These are phyloP conservation scores for Leccinum variicolor DNA, from an alignment of 768 basidiomycete species.

Conservation along the genomic window DNA sequence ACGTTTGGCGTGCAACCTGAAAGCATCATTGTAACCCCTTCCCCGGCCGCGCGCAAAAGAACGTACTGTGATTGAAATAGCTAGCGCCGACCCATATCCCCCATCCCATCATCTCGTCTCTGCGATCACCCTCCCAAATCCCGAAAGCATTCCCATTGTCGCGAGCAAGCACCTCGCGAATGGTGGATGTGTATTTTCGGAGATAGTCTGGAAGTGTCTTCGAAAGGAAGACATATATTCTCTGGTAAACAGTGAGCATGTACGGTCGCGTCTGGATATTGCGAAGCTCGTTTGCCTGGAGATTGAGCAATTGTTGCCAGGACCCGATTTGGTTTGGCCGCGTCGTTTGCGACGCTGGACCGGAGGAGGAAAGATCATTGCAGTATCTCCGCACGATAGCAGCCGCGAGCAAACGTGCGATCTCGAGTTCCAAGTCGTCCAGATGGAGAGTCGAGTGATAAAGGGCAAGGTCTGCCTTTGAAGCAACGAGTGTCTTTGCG, in stretches of 20 bases:
- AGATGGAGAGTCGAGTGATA: conserved; percentile 32
- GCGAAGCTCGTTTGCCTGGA: conserved; percentile 57
- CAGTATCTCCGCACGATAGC: conserved; percentile 45
- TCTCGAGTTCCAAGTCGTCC: conserved; percentile 55
- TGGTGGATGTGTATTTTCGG: conserved; percentile 37
- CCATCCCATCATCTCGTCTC: conserved; percentile 63
- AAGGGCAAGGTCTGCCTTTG: conserved; percentile 20
- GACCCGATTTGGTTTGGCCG: conserved; percentile 1
- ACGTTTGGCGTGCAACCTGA: conserved; percentile 55
- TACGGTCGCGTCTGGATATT: conserved; percentile 46
- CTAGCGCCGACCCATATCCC: conserved; percentile 58
- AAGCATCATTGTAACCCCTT: background rate
- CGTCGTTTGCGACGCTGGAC: background rate
- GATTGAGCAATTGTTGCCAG: conserved; percentile 50
- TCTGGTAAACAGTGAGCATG: conserved; percentile 49
- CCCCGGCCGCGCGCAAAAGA: background rate
- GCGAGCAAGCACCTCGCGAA: conserved; percentile 53
- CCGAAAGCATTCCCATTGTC: conserved; percentile 70
- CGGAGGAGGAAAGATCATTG: conserved; percentile 14
- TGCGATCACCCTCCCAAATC: conserved; percentile 54
- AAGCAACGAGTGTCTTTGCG: conserved; percentile 33
- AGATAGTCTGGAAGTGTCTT: conserved; percentile 32
- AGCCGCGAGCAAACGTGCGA: conserved; percentile 52
- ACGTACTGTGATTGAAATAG: conserved; percentile 66
- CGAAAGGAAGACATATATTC: conserved; percentile 52